Base-by-base conservation (phyloP, 1,139 yeast genomes). In the Yamadazyma epiphylla region DNA sequence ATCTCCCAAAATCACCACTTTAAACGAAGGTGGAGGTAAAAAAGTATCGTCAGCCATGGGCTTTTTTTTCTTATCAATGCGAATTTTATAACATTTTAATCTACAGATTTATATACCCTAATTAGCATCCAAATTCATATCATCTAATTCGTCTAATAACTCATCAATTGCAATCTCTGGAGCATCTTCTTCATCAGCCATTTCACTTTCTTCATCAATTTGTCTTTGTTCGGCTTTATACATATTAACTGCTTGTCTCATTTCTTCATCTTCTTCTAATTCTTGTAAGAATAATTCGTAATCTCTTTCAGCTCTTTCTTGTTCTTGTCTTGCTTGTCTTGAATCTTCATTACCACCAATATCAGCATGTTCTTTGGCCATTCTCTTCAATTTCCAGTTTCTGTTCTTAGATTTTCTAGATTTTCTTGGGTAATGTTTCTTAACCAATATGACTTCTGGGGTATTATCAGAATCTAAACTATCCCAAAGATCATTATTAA, bases 251-350 rank as follows among this genome's bases (percentile, higher is more conserved):
- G 88, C 80, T 46, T 83, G 89, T 69, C 98, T 85, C 58, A 94
- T 74, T 56, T 91, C 99, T 35, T 81, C 80, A 61, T 91, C 99
- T 62, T 91, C 97, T 68, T 91, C 98, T 58, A 94, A 78, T 58
- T 91, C 96, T 66, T 87, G 96, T 65, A 94, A 77, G 83, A 91
- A 91, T 49, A 82, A 58, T 62, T 91, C 99, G 63, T 89, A 91
- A 60, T 91, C 99, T 59, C 79, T 82, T 62, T 91, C 97, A 3
- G 94, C 95, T 51, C 86, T 76, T 56, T 87, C 97, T 51, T 79
- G 81, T 42, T 88, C 96, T 59, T 83, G 91, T 64, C 77, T 82
- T 38, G 89, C 89, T 48, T 77, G 81, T 67, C 87, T 78, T 4
- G 85, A 74, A 48, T 80, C 87, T 42, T 75, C 80, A 44, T 75